phyloP scores from a whole-genome alignment of 305 asterid genomes.

The Fraxinus floribunda region DNA sequence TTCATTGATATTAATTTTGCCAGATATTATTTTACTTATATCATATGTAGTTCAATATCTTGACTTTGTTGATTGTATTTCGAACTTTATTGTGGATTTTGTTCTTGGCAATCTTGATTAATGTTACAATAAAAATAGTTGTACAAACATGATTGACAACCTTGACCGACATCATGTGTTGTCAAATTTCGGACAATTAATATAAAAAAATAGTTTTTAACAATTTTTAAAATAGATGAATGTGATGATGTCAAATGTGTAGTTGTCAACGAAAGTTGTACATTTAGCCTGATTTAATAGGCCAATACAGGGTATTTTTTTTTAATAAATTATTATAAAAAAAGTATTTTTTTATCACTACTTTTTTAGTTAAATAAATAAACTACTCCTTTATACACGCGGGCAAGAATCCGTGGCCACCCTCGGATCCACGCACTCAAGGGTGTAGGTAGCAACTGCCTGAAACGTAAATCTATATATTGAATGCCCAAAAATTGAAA shows the following conservation, averaged over 20 bases:
- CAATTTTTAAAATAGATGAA: too few species aligned
- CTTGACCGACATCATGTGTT: too few species aligned
- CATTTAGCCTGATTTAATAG: too few species aligned
- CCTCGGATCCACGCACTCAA: not conserved
- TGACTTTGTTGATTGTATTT: not conserved
- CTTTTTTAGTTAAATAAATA: not conserved
- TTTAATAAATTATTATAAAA: too few species aligned
- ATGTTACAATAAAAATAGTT: too few species aligned
- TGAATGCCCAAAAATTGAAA: not conserved
- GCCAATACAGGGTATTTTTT: too few species aligned
- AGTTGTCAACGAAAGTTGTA: too few species aligned
- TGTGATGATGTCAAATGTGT: too few species aligned
- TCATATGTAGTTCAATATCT: not conserved
- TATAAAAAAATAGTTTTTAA: too few species aligned
- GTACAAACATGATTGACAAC: too few species aligned
- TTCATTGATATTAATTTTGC: not conserved
- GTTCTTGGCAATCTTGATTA: too few species aligned
- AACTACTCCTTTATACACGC: not conserved
- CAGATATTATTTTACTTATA: not conserved
- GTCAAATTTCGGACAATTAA: too few species aligned
- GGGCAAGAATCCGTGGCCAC: slow-evolving; percentile 17
- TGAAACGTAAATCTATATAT: not conserved
- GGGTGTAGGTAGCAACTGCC: slow-evolving; percentile 1
- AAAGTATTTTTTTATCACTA: not conserved
- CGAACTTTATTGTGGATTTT: not conserved